Conservation (phyloP, 106 monocot species). For the Dioscorea dumetorum region DNA sequence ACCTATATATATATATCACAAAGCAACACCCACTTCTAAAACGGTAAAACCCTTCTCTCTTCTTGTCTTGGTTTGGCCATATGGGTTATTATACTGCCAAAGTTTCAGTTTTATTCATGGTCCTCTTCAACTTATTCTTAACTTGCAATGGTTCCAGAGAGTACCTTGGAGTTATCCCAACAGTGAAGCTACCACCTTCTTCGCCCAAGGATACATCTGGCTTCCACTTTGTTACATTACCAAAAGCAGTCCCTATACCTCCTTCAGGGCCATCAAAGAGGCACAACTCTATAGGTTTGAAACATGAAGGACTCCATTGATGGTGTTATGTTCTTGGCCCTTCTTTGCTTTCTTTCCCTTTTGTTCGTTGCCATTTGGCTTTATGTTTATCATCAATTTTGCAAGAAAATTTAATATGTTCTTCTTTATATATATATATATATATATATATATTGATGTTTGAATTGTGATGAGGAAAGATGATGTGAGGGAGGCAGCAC, state of each 20-base stretch:
- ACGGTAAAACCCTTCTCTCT: neutral
- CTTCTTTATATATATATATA: too few relatives aligned
- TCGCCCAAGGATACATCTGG: neutral
- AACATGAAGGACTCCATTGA: slow-evolving; percentile 11
- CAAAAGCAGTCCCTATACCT: slow-evolving; percentile 21
- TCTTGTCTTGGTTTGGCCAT: neutral
- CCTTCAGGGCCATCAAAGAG: slow-evolving; percentile 45
- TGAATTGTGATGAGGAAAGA: neutral
- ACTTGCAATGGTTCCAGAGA: slow-evolving; percentile 14
- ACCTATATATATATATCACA: neutral
- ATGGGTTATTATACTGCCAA: neutral
- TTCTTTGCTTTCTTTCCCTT: neutral
- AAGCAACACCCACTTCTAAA: too few relatives aligned
- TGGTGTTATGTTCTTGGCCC: neutral
- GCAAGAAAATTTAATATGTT: too few relatives aligned
- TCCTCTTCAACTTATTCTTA: slow-evolving; percentile 10
- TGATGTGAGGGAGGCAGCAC: neutral
- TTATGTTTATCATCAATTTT: neutral
- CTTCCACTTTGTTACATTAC: slow-evolving; percentile 16
- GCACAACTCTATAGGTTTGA: slow-evolving; percentile 37
- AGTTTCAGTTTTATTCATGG: neutral
- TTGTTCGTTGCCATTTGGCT: neutral
- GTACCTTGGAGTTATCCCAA: neutral
- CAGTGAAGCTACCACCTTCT: too few relatives aligned
- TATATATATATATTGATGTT: neutral